These are phyloP conservation scores for Mortierella sp. DNA, from an alignment of 371 early-diverging fungal species.

Conservation along the genomic window DNA sequence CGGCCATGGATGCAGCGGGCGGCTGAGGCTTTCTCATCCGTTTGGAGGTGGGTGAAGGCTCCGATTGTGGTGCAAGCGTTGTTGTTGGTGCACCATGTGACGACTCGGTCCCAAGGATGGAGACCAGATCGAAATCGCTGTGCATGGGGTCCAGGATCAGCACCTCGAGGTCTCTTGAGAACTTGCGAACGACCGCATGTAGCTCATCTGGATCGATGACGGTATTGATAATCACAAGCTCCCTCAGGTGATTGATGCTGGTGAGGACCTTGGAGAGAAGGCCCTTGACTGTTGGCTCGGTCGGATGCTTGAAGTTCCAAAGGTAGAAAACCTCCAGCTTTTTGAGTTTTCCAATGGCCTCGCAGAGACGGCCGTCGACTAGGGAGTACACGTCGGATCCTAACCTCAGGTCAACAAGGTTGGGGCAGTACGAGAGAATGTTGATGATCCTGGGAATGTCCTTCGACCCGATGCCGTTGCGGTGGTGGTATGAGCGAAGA, in stretches of 20 bases:
- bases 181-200: not conserved
- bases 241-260: not conserved
- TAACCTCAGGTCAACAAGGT: constrained; percentile 16
- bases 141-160: constrained; percentile 5
- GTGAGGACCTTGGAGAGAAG: not conserved
- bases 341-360: not conserved
- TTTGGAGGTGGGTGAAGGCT: not conserved
- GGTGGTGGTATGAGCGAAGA: constrained; percentile 15
- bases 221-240: constrained; percentile 6
- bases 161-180: constrained; percentile 9
- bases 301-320: not conserved
- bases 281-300: not conserved
- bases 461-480: not conserved
- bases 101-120: not conserved
- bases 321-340: constrained; percentile 7
- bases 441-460: constrained; percentile 12
- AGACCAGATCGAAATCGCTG: not conserved
- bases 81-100: no score
- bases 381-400: constrained; percentile 9
- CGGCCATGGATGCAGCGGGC: not conserved
- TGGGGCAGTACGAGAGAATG: constrained; percentile 12
- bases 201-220: not conserved
- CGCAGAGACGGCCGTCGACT: not conserved
- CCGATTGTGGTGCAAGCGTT: no score
- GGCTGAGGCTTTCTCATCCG: no score